Percentiles rank a stretch among this genome's conserved stretches.
These are phyloP conservation scores for Sporothrix curviconia DNA, from an alignment of 2,329 filamentous ascomycete genomes.

Conservation along the genomic window DNA sequence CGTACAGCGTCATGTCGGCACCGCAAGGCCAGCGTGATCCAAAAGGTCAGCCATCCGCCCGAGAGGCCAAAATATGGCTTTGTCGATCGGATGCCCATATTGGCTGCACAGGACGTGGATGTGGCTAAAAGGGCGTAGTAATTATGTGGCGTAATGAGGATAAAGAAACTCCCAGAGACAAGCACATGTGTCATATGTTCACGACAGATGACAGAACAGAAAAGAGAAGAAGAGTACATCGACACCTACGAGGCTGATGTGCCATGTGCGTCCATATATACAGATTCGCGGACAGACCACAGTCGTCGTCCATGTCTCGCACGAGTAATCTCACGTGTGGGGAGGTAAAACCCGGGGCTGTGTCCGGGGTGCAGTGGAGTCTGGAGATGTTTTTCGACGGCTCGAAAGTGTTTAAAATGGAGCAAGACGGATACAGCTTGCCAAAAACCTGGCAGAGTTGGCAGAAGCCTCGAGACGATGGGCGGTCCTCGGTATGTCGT, in stretches of 20 bases:
- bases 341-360: neutral
- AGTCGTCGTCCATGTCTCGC: neutral
- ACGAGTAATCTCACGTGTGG: too few relatives aligned
- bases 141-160: neutral
- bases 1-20: conserved; percentile 1
- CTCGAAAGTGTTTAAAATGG: too few relatives aligned
- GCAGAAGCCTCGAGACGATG: neutral
- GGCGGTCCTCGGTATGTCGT: too few relatives aligned
- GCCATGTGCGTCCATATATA: neutral
- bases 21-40: neutral
- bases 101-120: too few relatives aligned
- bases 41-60: conserved; percentile 3
- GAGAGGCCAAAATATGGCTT: conserved; percentile 4
- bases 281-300: neutral
- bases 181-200: too few relatives aligned
- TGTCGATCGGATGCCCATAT: neutral
- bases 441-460: neutral
- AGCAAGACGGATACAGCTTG: neutral
- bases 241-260: neutral
- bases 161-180: too few relatives aligned
- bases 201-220: neutral
- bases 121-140: neutral
- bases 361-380: neutral
- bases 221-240: neutral
- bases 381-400: too few relatives aligned